Evolutionary conservation across 495 filamentous ascomycete species (phyloP).

Genomic region (Penicillium longicatenatum): DNA sequence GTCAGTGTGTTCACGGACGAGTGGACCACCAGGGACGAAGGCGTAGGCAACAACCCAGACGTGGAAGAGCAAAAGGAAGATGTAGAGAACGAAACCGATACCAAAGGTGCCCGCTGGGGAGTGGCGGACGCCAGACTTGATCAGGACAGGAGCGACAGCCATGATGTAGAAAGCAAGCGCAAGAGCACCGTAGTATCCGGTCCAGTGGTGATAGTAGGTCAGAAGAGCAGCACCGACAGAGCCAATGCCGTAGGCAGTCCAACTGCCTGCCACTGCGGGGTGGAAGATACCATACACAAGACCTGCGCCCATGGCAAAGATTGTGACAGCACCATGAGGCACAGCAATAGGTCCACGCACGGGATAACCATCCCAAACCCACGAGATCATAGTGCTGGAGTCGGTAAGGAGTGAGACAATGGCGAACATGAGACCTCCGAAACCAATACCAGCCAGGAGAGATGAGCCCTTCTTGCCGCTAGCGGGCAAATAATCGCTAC

Average conservation of each 20-base stretch:
- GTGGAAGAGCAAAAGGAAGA: conserved; percentile 88
- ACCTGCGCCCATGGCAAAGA: conserved; percentile 83
- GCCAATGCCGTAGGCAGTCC: conserved; percentile 79
- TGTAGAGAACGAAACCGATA: conserved; percentile 84
- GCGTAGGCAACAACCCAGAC: conserved; percentile 99
- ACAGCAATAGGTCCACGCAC: conserved; percentile 85
- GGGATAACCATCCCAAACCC: conserved; percentile 99
- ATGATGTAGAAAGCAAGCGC: conserved; percentile 75
- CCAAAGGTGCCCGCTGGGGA: conserved; percentile 80
- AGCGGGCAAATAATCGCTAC: conserved; percentile 50
- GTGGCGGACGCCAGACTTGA: conserved; percentile 72
- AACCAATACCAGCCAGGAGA: conserved; percentile 70
- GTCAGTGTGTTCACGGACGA: conserved; percentile 93
- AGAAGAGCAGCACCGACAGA: conserved; percentile 79
- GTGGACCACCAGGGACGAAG: conserved; percentile 95
- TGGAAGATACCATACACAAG: conserved; percentile 75
- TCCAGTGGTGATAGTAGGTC: conserved; percentile 80
- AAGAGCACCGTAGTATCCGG: conserved; percentile 85
- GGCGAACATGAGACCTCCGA: conserved; percentile 86
- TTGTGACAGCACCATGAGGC: conserved; percentile 82
- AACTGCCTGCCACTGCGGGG: conserved; percentile 68
- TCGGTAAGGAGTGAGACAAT: conserved; percentile 93
- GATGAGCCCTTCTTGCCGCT: conserved; percentile 65
- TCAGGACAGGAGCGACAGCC: conserved; percentile 76
- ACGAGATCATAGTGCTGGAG: conserved; percentile 97